phyloP scores from a whole-genome alignment of 2,329 filamentous ascomycete species.

The Macroventuria anomochaeta region DNA sequence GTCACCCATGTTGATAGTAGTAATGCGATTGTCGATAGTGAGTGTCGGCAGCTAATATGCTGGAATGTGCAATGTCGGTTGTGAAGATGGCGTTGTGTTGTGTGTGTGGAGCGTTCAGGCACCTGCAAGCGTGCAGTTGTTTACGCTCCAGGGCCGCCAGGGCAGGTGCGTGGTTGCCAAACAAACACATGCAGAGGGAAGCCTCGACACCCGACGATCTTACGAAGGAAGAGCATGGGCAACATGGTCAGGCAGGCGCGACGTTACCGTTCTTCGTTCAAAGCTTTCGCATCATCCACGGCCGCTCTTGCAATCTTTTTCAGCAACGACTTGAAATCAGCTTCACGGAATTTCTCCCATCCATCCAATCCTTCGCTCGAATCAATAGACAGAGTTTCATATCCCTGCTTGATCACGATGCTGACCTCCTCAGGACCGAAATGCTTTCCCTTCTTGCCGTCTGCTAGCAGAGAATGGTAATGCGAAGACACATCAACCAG shows the following conservation, averaged over 20 bases:
- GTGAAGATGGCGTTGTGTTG: background rate
- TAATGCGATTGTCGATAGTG: background rate
- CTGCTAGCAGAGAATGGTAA: slow-evolving; percentile 81
- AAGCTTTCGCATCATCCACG: slow-evolving; percentile 70
- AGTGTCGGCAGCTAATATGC: background rate
- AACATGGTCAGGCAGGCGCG: background rate
- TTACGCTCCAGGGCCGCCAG: background rate
- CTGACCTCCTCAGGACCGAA: slow-evolving; percentile 84
- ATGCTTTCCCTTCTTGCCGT: slow-evolving; percentile 66
- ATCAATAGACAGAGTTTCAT: slow-evolving; percentile 92
- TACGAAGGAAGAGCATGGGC: background rate
- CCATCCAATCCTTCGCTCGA: slow-evolving; percentile 83
- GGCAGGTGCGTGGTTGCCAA: background rate
- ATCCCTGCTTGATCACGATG: slow-evolving; percentile 93
- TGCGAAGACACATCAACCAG: slow-evolving; percentile 83
- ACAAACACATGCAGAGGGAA: background rate
- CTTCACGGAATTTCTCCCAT: slow-evolving; percentile 87
- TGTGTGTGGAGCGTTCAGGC: background rate
- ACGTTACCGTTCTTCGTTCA: slow-evolving; percentile 47
- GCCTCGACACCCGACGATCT: background rate
- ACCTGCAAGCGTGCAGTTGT: background rate
- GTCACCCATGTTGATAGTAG: slow-evolving; percentile 2
- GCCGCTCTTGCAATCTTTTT: slow-evolving; percentile 86
- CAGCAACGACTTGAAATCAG: slow-evolving; percentile 79
- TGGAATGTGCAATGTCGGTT: background rate